A percentile compares a stretch with the other conserved stretches of the same genome.
Evolutionary conservation across 768 basidiomycete species (phyloP).

Genomic region (Tylopilus plumbeoviolaceoides): DNA sequence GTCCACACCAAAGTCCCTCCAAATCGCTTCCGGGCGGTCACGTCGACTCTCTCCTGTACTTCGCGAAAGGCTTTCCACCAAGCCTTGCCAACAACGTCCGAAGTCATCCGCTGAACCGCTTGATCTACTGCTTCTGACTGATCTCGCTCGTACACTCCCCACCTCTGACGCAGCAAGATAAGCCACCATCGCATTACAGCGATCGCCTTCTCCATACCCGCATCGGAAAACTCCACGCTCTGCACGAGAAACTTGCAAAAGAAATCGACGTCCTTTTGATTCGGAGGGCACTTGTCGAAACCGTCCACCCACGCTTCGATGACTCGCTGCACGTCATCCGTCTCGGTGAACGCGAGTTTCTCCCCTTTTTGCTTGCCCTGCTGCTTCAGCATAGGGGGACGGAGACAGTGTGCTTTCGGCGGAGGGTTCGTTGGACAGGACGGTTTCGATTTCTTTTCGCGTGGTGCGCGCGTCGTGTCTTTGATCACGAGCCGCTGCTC

Average conservation of each 20-base stretch:
- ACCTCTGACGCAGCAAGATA: conserved; percentile 60
- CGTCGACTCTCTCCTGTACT: conserved; percentile 65
- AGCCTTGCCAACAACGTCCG: conserved; percentile 49
- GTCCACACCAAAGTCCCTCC: conserved; percentile 66
- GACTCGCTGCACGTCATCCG: conserved; percentile 66
- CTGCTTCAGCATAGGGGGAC: conserved; percentile 52
- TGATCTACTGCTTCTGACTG: conserved; percentile 31
- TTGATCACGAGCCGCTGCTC: conserved; percentile 52
- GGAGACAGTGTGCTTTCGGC: conserved; percentile 50
- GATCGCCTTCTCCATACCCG: conserved; percentile 65
- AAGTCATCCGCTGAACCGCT: conserved; percentile 29
- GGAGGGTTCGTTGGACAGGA: conserved; percentile 45
- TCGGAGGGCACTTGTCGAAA: conserved; percentile 60
- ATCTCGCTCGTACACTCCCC: conserved; percentile 51
- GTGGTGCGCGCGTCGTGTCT: conserved; percentile 21
- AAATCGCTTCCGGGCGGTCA: conserved; percentile 60
- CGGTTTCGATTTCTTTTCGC: conserved; percentile 25
- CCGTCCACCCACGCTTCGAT: conserved; percentile 74
- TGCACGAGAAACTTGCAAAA: conserved; percentile 70
- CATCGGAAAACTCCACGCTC: conserved; percentile 62
- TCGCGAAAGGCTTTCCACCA: conserved; percentile 83
- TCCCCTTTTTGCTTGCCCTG: conserved; percentile 48
- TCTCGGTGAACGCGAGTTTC: conserved; percentile 57
- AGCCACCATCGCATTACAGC: conserved; percentile 82
- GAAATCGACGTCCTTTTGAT: conserved; percentile 67